phyloP scores from a whole-genome alignment of 495 filamentous ascomycete genomes.

The Aspergillus carlsbadensis region DNA sequence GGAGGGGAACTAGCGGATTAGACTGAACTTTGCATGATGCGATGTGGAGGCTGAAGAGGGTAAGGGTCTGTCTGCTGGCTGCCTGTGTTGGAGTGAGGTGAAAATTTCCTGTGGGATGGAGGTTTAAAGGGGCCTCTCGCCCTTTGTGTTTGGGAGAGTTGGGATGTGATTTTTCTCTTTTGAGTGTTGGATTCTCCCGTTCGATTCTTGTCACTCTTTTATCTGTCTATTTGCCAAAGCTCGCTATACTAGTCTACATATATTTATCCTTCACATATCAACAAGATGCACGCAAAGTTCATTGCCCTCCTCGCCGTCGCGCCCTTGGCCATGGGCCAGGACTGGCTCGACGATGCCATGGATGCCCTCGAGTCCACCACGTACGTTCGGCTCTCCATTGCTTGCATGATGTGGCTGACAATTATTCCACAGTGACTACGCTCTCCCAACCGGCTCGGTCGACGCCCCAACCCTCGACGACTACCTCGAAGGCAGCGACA shows the following conservation, averaged over 20 bases:
- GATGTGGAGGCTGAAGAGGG: neutral
- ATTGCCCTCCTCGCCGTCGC: neutral
- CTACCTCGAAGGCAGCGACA: neutral
- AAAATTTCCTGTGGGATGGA: no score
- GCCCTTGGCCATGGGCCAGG: neutral
- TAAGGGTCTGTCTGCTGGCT: neutral
- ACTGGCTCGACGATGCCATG: neutral
- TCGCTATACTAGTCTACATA: neutral
- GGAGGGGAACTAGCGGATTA: neutral
- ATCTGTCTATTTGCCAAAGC: no score
- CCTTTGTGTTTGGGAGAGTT: no score
- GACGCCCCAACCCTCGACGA: neutral
- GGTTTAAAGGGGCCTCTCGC: no score
- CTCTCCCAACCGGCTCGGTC: neutral
- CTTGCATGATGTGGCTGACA: no score
- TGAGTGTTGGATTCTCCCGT: no score
- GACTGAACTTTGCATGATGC: neutral
- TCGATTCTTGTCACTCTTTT: neutral
- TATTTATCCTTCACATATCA: neutral
- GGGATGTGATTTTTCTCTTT: no score
- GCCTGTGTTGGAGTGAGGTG: neutral
- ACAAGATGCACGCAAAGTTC: constrained; percentile 3
- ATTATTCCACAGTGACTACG: neutral
- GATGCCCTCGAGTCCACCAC: neutral
- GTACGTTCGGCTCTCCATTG: neutral